Base-by-base conservation (phyloP, 129 eudicot species). In the Glebionis coronaria region DNA sequence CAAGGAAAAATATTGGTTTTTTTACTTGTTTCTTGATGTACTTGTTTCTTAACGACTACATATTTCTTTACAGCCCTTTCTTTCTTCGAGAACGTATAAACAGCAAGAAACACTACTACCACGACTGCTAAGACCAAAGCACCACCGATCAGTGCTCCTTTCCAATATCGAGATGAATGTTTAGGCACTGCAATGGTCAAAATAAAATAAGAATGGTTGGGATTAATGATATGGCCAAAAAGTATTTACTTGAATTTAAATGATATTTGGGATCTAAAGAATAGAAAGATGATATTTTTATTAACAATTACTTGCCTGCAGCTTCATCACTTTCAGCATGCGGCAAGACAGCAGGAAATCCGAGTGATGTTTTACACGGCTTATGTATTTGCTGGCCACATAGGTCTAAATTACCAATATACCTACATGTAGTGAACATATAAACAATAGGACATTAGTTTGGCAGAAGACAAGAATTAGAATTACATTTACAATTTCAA, bases 291-390 rank as follows among this genome's bases (percentile, higher is more conserved):
- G 21, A 27, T 18, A 35, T 7, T 35, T 14, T 19, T 42, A 13
- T 14, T 14, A 42, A 21, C 59, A 9, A 62, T 9, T 18, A 56
- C 82, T 72, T 82, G 83, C 98, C 95, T 78, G 88, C 73, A 65
- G 83, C 97, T 77, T 86, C 82, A 61, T 93, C 88, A 79, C 97
- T 88, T 70, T 76, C 92, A 60, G 92, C 98, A 76, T 80, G 96
- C 6, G 98, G 98, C 67, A 93, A 81, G 12, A 93, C 98, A 25
- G 88, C 98, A 12, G 98, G 98, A 77, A 93, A 93, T 55, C 98
- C 98, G 55, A 93, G 67, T 40, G 97, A 88, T 7, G 95, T 88
- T 79, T 88, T 82, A 67, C 98, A 93, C 2, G 88, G 95, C 72
- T 86, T 93, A 75, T 79, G 82, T 69, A 93, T 84, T 84, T 88